Evolutionary conservation across 768 basidiomycete genomes (phyloP).

Genomic region (Grammothele lineata): DNA sequence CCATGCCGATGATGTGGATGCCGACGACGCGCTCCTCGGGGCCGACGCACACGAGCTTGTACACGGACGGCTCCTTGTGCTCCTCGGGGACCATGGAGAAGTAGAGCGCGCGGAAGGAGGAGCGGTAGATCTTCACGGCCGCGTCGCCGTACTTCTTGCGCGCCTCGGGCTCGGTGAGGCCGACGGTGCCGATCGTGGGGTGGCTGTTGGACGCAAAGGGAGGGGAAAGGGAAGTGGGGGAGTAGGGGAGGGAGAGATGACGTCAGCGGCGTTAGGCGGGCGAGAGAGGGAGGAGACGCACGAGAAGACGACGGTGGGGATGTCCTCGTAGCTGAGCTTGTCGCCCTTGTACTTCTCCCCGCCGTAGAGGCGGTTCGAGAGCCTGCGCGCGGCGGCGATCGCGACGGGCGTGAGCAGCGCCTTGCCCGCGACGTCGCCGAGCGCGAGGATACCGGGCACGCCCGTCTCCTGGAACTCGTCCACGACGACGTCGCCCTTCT

Average conservation of each 20-base stretch:
- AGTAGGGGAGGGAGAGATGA: not conserved
- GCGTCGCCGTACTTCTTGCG: slow-evolving; percentile 82
- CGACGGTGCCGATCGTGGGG: slow-evolving; percentile 93
- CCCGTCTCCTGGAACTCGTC: slow-evolving; percentile 89
- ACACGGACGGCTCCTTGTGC: slow-evolving; percentile 93
- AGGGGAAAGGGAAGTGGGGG: not conserved
- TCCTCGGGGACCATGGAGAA: slow-evolving; percentile 87
- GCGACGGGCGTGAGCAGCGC: slow-evolving; percentile 94
- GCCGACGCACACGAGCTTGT: slow-evolving; percentile 86
- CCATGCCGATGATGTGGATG: slow-evolving; percentile 86
- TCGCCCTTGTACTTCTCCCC: slow-evolving; percentile 80
- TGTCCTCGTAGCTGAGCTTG: slow-evolving; percentile 84
- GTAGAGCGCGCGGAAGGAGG: slow-evolving; percentile 79
- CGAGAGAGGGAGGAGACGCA: slow-evolving; percentile 87
- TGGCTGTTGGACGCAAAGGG: slow-evolving; percentile 56
- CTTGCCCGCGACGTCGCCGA: slow-evolving; percentile 94
- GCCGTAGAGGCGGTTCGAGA: slow-evolving; percentile 90
- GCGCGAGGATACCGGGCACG: slow-evolving; percentile 67
- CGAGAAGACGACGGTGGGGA: slow-evolving; percentile 97
- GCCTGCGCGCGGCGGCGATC: slow-evolving; percentile 88
- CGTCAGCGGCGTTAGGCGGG: slow-evolving; percentile 38
- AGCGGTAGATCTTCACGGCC: slow-evolving; percentile 86
- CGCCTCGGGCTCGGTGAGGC: slow-evolving; percentile 90
- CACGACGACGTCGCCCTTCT: slow-evolving; percentile 81
- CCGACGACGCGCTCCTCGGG: slow-evolving; percentile 96